Conservation (phyloP, 2,329 filamentous ascomycete genomes). For the Hypomyces perniciosus region DNA sequence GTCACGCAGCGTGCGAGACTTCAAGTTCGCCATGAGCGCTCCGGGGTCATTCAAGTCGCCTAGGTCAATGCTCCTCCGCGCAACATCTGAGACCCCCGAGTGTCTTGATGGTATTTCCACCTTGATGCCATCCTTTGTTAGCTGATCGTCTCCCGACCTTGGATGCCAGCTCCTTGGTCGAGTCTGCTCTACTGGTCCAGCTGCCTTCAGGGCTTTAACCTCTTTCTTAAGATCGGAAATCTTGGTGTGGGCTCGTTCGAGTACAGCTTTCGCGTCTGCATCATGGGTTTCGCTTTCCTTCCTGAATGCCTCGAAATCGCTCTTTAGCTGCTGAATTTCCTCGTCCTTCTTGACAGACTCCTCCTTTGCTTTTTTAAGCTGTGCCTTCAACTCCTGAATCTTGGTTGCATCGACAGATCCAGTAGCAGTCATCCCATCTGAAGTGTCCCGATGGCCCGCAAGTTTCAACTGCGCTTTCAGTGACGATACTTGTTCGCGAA, state of each 20-base stretch:
- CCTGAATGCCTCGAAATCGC: slow-evolving; percentile 49
- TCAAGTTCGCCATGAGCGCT: slow-evolving; percentile 15
- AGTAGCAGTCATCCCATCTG: slow-evolving; percentile 28
- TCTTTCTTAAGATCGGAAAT: slow-evolving; percentile 52
- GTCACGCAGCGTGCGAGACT: slow-evolving; percentile 27
- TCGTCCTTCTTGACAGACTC: slow-evolving; percentile 42
- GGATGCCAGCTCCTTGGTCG: slow-evolving; percentile 28
- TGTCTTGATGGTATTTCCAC: not conserved
- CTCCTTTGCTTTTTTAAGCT: slow-evolving; percentile 39
- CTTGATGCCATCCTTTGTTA: slow-evolving; percentile 12
- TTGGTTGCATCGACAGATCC: slow-evolving; percentile 19
- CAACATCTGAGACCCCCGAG: slow-evolving; percentile 2
- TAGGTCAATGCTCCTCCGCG: slow-evolving; percentile 25
- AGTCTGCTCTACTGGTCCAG: slow-evolving; percentile 13
- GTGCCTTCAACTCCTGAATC: slow-evolving; percentile 34
- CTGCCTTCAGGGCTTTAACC: slow-evolving; percentile 38
- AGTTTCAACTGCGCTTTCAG: slow-evolving; percentile 46
- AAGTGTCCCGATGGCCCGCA: slow-evolving; percentile 29
- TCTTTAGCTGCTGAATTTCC: slow-evolving; percentile 42
- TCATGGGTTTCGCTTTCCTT: slow-evolving; percentile 48
- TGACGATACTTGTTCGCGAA: slow-evolving; percentile 48
- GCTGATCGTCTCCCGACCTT: slow-evolving; percentile 15
- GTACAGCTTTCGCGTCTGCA: slow-evolving; percentile 48
- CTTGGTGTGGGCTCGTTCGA: slow-evolving; percentile 52
- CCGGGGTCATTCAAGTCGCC: slow-evolving; percentile 13